These are phyloP conservation scores for Leishmania aethiopica DNA, from an alignment of 208 protist genomes.

Conservation along the genomic window DNA sequence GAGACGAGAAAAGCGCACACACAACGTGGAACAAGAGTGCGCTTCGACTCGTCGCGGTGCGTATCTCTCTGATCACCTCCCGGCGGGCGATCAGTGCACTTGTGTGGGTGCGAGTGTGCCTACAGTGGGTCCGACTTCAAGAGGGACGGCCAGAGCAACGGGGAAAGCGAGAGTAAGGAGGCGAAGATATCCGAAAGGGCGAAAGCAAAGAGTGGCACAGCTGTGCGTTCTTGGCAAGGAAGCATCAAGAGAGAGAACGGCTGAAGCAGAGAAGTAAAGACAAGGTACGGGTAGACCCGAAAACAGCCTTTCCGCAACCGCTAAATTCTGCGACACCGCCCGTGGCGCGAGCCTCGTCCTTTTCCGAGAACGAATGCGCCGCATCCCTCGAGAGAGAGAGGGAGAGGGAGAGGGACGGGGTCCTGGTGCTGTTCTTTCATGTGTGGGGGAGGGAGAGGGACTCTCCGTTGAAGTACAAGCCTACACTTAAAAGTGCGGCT, in stretches of 20 bases:
- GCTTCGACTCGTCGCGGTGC: neutral
- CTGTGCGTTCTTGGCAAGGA: neutral
- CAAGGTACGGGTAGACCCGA: neutral
- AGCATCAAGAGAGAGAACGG: neutral
- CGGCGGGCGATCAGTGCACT: neutral
- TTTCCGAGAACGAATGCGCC: neutral
- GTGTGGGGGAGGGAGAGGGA: neutral
- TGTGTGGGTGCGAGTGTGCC: neutral
- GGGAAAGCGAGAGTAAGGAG: neutral
- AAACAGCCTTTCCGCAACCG: neutral
- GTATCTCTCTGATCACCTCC: neutral
- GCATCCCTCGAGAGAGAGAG: neutral
- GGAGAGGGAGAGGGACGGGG: neutral
- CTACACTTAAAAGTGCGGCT: neutral
- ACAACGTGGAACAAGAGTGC: neutral
- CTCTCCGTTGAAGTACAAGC: neutral
- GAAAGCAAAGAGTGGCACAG: neutral
- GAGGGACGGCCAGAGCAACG: neutral
- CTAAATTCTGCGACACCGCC: neutral
- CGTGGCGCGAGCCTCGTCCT: neutral
- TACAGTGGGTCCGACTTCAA: neutral
- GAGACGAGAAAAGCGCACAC: neutral
- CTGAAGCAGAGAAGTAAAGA: neutral
- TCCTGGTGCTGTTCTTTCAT: neutral
- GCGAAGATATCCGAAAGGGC: neutral